Conservation (phyloP, 305 asterid species). For the Rubia tinctorum region DNA sequence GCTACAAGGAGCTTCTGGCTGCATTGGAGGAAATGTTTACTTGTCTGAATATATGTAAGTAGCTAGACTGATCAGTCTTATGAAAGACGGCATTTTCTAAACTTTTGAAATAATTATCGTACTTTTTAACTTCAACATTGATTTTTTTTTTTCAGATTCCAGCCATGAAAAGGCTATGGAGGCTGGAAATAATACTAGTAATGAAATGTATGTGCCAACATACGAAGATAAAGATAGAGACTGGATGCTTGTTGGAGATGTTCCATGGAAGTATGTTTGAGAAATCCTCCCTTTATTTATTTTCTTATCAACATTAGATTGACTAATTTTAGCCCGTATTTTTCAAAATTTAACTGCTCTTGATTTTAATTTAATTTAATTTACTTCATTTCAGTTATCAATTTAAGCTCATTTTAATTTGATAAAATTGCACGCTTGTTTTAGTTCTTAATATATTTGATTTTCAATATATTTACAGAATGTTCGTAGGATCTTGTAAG, state of each 20-base stretch:
- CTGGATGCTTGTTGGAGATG: slow-evolving; percentile 92
- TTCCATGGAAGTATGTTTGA: slow-evolving; percentile 69
- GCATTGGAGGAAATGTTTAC: slow-evolving; percentile 57
- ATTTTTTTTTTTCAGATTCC: not conserved
- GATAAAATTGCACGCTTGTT: no score
- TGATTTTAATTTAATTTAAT: no score
- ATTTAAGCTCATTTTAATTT: no score
- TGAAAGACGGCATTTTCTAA: no score
- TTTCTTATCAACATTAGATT: no score
- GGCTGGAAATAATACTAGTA: slow-evolving; percentile 11
- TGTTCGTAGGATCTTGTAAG: slow-evolving; percentile 85
- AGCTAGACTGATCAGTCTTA: no score
- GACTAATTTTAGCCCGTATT: no score
- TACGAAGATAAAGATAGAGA: slow-evolving; percentile 80
- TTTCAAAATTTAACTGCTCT: no score
- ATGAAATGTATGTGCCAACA: slow-evolving; percentile 57
- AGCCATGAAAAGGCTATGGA: slow-evolving; percentile 49
- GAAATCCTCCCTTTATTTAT: not conserved
- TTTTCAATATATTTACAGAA: slow-evolving; percentile 29
- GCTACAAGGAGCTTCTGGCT: slow-evolving; percentile 46
- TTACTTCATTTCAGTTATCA: no score
- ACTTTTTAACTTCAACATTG: not conserved
- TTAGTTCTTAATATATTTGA: not conserved
- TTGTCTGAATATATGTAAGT: slow-evolving; percentile 50
- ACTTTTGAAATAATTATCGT: no score